Percentiles rank a stretch among this genome's conserved stretches.
Evolutionary conservation across 352 stramenopile genomes (phyloP).

Genomic region (Phytophthora macrochlamydospora): DNA sequence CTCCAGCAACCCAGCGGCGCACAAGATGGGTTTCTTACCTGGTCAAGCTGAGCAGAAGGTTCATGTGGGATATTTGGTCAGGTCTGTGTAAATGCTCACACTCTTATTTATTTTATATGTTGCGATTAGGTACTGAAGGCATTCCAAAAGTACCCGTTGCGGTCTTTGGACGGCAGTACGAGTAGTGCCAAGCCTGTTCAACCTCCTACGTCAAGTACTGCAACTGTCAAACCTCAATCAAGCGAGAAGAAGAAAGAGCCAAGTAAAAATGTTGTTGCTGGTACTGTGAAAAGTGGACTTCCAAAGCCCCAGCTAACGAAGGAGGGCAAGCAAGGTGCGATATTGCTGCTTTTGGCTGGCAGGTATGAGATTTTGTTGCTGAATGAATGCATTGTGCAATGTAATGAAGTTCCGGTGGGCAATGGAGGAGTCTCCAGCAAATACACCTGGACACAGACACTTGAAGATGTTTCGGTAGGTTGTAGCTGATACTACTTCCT

Average conservation of each 20-base stretch:
- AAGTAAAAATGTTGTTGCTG: background rate
- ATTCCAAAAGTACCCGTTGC: constrained; percentile 73
- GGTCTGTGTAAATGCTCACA: background rate
- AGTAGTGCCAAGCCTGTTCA: constrained; percentile 1
- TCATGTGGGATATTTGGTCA: background rate
- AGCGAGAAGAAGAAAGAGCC: background rate
- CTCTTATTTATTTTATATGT: background rate
- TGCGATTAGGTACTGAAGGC: constrained; percentile 49
- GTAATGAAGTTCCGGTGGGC: constrained; percentile 74
- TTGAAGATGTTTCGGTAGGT: constrained; percentile 93
- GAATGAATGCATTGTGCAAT: constrained; percentile 1
- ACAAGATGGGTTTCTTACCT: constrained; percentile 69
- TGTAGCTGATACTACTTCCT: background rate
- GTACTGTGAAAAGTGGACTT: constrained; percentile 1
- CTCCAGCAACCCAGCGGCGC: constrained; percentile 45
- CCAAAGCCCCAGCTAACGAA: constrained; percentile 41
- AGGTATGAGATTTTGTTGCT: background rate
- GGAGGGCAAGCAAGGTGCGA: constrained; percentile 73
- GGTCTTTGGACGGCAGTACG: constrained; percentile 44
- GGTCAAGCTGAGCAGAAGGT: constrained; percentile 68
- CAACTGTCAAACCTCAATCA: background rate
- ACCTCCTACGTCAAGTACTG: constrained; percentile 1
- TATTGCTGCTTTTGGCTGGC: background rate
- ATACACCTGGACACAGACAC: constrained; percentile 98
- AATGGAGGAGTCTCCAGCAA: constrained; percentile 89